Conservation (phyloP, 192 early-diverging fungal species). For the Podila minutissima region DNA sequence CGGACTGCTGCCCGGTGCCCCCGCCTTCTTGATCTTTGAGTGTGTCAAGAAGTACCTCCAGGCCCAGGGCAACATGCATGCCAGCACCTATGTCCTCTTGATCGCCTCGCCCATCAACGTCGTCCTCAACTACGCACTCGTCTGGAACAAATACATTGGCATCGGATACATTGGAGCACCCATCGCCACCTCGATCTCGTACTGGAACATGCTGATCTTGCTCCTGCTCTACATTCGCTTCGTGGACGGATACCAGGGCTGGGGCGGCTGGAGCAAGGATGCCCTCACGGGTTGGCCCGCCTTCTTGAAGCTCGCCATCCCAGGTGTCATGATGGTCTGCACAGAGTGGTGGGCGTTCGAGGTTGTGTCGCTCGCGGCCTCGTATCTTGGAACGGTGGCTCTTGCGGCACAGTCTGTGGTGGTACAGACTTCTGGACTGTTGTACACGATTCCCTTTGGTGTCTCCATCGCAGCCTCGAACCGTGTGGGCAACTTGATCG, state of each 20-base stretch:
- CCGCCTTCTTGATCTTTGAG: conserved; percentile 85
- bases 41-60: conserved; percentile 89
- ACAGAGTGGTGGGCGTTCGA: conserved; percentile 85
- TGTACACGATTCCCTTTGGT: conserved; percentile 83
- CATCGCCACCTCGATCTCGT: conserved; percentile 78
- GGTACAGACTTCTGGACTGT: conserved; percentile 76
- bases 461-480: conserved; percentile 84
- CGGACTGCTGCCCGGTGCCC: conserved; percentile 74
- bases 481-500: conserved; percentile 82
- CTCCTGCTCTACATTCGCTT: conserved; percentile 72
- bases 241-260: conserved; percentile 75
- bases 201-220: conserved; percentile 76
- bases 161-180: conserved; percentile 90
- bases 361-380: conserved; percentile 77
- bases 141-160: conserved; percentile 73
- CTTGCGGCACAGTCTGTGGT: conserved; percentile 88
- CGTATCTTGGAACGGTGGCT: conserved; percentile 75
- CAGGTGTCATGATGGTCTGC: conserved; percentile 83
- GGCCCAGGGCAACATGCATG: conserved; percentile 89
- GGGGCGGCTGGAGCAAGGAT: conserved; percentile 87
- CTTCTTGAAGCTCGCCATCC: conserved; percentile 75
- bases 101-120: conserved; percentile 79
- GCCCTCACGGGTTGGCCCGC: conserved; percentile 68
- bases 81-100: conserved; percentile 76
- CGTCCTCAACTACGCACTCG: conserved; percentile 79